These are phyloP conservation scores for Gymnopilus dilepis DNA, from an alignment of 768 basidiomycete genomes.

Conservation along the genomic window DNA sequence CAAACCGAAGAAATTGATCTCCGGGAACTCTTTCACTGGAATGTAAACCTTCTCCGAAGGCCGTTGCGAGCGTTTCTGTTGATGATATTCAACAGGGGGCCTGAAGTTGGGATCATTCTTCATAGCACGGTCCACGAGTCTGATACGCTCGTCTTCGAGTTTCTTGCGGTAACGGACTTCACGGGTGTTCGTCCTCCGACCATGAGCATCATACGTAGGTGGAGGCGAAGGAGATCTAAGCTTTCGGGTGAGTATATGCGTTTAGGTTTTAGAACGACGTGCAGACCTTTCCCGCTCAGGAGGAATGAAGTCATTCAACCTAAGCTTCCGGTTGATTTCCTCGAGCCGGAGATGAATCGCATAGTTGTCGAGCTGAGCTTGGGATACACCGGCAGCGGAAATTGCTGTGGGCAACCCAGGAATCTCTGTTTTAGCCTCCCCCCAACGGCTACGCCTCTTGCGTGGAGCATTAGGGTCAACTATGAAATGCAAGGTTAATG, in stretches of 20 bases:
- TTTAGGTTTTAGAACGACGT: neutral
- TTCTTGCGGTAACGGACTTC: slow-evolving; percentile 98
- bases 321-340: slow-evolving; percentile 95
- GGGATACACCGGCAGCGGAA: slow-evolving; percentile 90
- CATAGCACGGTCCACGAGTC: slow-evolving; percentile 94
- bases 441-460: slow-evolving; percentile 97
- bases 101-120: slow-evolving; percentile 98
- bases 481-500: slow-evolving; percentile 53
- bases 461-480: slow-evolving; percentile 87
- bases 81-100: slow-evolving; percentile 95
- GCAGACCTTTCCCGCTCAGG: slow-evolving; percentile 88
- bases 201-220: slow-evolving; percentile 96
- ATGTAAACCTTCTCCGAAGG: slow-evolving; percentile 99
- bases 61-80: slow-evolving; percentile 90
- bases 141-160: slow-evolving; percentile 89
- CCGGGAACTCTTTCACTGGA: slow-evolving; percentile 99
- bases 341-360: slow-evolving; percentile 95
- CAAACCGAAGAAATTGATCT: slow-evolving; percentile 99
- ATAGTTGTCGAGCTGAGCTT: slow-evolving; percentile 96
- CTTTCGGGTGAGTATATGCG: slow-evolving; percentile 33
- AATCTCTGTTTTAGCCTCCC: slow-evolving; percentile 89
- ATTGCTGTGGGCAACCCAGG: slow-evolving; percentile 96
- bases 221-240: slow-evolving; percentile 92
- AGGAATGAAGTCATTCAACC: slow-evolving; percentile 93
- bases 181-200: slow-evolving; percentile 97